A percentile compares a stretch with the other conserved stretches of the same genome.
phyloP scores from a whole-genome alignment of 371 early-diverging fungal species.

The Globomyces sp. region DNA sequence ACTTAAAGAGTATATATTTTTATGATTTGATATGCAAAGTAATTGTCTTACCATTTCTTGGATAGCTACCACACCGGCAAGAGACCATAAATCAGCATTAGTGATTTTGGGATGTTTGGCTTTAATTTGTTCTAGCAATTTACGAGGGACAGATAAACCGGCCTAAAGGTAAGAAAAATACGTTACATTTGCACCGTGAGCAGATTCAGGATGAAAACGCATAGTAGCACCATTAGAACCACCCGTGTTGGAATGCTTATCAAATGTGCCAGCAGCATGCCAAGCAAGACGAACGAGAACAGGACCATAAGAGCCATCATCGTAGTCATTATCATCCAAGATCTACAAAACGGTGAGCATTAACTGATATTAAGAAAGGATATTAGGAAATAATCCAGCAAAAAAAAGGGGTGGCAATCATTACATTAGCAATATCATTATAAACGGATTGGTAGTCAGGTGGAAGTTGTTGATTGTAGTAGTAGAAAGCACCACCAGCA shows the following conservation, averaged over 20 bases:
- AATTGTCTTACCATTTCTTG: constrained; percentile 64
- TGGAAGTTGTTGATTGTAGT: too few relatives aligned
- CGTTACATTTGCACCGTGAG: background rate
- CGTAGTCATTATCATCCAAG: constrained; percentile 49
- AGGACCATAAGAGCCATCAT: constrained; percentile 88
- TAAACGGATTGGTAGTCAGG: too few relatives aligned
- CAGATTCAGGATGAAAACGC: constrained; percentile 41
- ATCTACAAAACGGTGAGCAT: too few relatives aligned
- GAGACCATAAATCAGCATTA: constrained; percentile 91
- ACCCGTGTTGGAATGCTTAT: constrained; percentile 76
- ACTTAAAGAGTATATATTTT: background rate
- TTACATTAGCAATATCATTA: too few relatives aligned
- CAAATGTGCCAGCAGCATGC: constrained; percentile 91
- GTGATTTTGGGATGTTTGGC: constrained; percentile 78
- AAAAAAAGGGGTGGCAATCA: too few relatives aligned
- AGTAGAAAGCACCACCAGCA: too few relatives aligned
- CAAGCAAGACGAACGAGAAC: constrained; percentile 67
- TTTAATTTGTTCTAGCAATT: constrained; percentile 77
- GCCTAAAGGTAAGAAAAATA: constrained; percentile 65
- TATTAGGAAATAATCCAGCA: too few relatives aligned
- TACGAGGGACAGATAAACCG: constrained; percentile 76
- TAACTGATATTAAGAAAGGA: too few relatives aligned
- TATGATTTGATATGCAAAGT: constrained; percentile 17
- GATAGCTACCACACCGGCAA: constrained; percentile 88
- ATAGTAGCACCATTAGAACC: constrained; percentile 94